A percentile compares a stretch with the other conserved stretches of the same genome.
These are phyloP conservation scores for Psilocybe sp. DNA, from an alignment of 768 basidiomycete genomes.

Conservation along the genomic window DNA sequence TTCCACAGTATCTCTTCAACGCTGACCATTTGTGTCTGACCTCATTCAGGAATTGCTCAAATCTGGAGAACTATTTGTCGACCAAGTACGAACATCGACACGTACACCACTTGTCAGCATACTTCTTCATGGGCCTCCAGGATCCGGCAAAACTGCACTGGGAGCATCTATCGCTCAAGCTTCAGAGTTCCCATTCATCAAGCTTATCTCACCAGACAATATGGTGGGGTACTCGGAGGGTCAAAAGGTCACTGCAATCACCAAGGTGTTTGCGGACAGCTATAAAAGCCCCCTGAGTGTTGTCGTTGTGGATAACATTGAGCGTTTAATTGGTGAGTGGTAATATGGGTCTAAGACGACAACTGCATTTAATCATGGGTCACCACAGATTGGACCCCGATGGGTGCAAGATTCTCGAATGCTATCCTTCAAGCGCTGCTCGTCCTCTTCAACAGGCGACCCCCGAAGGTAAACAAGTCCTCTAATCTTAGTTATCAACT, in stretches of 20 bases:
- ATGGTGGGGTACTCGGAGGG: slow-evolving; percentile 96
- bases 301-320: slow-evolving; percentile 92
- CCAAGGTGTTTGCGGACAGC: slow-evolving; percentile 90
- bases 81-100: slow-evolving; percentile 88
- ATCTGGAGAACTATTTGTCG: slow-evolving; percentile 85
- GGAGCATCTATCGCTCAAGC: slow-evolving; percentile 91
- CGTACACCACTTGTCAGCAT: slow-evolving; percentile 91
- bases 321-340: slow-evolving; percentile 80
- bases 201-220: slow-evolving; percentile 90
- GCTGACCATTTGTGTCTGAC: neutral
- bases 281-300: slow-evolving; percentile 98
- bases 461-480: slow-evolving; percentile 72
- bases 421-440: slow-evolving; percentile 86
- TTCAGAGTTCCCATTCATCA: slow-evolving; percentile 97
- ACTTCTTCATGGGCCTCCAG: slow-evolving; percentile 85
- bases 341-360: neutral
- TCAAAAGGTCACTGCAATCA: slow-evolving; percentile 89
- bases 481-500: neutral
- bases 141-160: slow-evolving; percentile 92
- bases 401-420: slow-evolving; percentile 97
- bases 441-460: slow-evolving; percentile 83
- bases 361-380: neutral
- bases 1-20: neutral
- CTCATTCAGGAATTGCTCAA: slow-evolving; percentile 73
- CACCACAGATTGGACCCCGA: slow-evolving; percentile 87